These are phyloP conservation scores for Plasmodium falciparum DNA, from an alignment of 169 alveolate genomes.

Conservation along the genomic window DNA sequence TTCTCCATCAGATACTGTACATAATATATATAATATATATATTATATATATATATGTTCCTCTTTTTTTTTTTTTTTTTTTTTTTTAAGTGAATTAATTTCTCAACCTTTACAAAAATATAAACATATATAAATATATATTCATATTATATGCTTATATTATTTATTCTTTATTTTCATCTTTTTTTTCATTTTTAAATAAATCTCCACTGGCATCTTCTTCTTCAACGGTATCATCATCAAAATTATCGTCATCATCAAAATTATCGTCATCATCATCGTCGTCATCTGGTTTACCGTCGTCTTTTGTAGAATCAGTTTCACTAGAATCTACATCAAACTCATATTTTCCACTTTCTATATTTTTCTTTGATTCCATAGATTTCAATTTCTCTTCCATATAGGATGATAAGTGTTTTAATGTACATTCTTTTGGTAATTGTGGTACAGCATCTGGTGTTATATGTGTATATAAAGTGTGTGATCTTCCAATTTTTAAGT, in stretches of 20 bases:
- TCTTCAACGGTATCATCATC: slow-evolving; percentile 10
- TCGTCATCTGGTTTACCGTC: slow-evolving; percentile 6
- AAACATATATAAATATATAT: too few species aligned
- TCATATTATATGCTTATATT: not conserved
- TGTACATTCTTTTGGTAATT: slow-evolving; percentile 52
- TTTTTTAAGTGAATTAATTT: too few species aligned
- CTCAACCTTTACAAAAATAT: too few species aligned
- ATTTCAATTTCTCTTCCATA: slow-evolving; percentile 75
- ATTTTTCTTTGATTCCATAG: slow-evolving; percentile 73
- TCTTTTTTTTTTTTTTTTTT: too few species aligned
- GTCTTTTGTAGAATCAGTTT: not conserved
- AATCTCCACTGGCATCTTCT: not conserved
- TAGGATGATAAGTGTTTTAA: slow-evolving; percentile 61
- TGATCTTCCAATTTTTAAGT: slow-evolving; percentile 63
- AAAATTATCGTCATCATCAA: slow-evolving; percentile 10
- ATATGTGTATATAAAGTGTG: slow-evolving; percentile 19
- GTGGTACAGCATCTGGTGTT: slow-evolving; percentile 30
- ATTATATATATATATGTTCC: too few species aligned
- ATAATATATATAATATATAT: too few species aligned
- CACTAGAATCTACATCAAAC: slow-evolving; percentile 40
- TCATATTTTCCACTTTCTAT: slow-evolving; percentile 66
- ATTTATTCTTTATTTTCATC: not conserved
- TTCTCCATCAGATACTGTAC: too few species aligned
- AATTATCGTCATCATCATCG: slow-evolving; percentile 16
- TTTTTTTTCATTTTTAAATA: not conserved